Conservation (phyloP, 2,329 filamentous ascomycete genomes). For the Fusarium pseudograminearum region DNA sequence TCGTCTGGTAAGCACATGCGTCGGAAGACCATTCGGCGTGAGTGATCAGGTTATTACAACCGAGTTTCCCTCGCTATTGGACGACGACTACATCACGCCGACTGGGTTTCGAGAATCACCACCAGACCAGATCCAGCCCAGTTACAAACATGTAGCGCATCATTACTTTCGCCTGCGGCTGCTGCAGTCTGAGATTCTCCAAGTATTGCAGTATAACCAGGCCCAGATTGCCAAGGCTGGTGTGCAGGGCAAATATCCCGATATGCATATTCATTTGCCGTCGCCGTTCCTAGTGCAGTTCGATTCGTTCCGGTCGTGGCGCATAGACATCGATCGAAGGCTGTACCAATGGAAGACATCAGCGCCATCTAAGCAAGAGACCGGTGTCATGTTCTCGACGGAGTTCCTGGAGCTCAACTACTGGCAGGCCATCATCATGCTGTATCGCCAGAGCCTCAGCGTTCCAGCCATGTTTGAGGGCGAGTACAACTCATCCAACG, state of each 20-base stretch:
- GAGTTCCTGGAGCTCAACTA: conserved; percentile 96
- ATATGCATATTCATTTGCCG: conserved; percentile 81
- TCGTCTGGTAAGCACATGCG: conserved; percentile 92
- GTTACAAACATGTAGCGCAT: conserved; percentile 90
- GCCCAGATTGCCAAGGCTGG: conserved; percentile 79
- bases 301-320: conserved; percentile 88
- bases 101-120: conserved; percentile 76
- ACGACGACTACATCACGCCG: conserved; percentile 88
- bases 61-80: conserved; percentile 88
- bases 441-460: conserved; percentile 90
- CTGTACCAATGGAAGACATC: conserved; percentile 88
- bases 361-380: conserved; percentile 81
- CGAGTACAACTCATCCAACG: conserved; percentile 76
- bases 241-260: conserved; percentile 75
- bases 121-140: conserved; percentile 70
- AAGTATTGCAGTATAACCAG: conserved; percentile 93
- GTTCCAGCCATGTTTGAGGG: conserved; percentile 87
- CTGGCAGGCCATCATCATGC: conserved; percentile 96
- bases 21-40: conserved; percentile 92
- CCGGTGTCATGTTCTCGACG: conserved; percentile 88
- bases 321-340: conserved; percentile 85
- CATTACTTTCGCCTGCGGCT: conserved; percentile 92
- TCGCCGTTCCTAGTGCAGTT: conserved; percentile 89
- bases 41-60: conserved; percentile 97
- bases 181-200: conserved; percentile 93